Evolutionary conservation across 2,329 filamentous ascomycete species (phyloP), one percentile per base, ranked within the genome.

Genomic region (Nemania sp.): DNA sequence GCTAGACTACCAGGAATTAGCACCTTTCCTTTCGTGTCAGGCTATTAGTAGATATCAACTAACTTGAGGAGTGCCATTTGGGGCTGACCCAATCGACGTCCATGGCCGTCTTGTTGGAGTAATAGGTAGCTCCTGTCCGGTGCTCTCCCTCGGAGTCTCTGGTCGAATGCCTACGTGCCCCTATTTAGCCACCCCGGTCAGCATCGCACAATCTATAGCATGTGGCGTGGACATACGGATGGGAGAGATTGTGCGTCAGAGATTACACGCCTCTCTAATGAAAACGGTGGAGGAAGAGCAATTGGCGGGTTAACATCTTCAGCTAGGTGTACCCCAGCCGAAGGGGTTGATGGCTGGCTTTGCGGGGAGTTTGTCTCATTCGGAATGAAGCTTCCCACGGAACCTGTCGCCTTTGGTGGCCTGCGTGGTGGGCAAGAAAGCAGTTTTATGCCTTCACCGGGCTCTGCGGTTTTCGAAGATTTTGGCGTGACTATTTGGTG

Each of bases 201-300:
- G 41, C 32, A 52, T 65, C 58, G 11, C 35, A 45, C 20, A 29
- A 59, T 18, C 43, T 24, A 6, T 27, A 35, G 38, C 29, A 27
- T 5, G 15, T 55, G 43, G 41, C 15, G 18, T n/a, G 38, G 29
- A 72, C 76, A n/a, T 51, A 78, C 76, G 18, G 73, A 74, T 60
- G 75, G 77, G 51, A 77, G 68, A 56, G 74, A 73, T 52, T 72
- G 72, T 4, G 72, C 66, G 60, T 78, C 73, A 5, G 77, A 77
- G 15, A 77, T 69, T 11, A 69, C 69, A 57, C 75, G 73, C 41
- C 62, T 70, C 18, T 75, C 74, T 13, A 64, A 61, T 13, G 76
- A 76, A 69, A 79, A 78, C 4, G 76, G 76, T 2, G 75, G 75
- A 49, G 76, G 77, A 2, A 78, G 71, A 24, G 68, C 57, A 66